A percentile compares a stretch with the other conserved stretches of the same genome.
phyloP scores from a whole-genome alignment of 73 alveolate species.

The Halteria grandinella region DNA sequence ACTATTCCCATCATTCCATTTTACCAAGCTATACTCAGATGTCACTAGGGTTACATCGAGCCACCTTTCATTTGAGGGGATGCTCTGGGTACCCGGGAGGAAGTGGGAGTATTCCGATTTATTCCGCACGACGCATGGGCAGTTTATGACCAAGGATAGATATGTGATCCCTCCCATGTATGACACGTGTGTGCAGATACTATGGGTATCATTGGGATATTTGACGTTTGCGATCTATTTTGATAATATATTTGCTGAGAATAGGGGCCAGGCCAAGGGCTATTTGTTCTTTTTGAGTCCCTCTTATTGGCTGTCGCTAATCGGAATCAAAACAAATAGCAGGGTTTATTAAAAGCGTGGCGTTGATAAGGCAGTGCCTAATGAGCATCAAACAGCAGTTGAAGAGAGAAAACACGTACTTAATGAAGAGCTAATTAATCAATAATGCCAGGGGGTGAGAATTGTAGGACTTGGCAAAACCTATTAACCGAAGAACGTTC shows the following conservation, averaged over 20 bases:
- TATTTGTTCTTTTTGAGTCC: constrained; percentile 45
- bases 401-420: background rate
- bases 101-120: constrained; percentile 13
- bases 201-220: background rate
- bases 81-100: constrained; percentile 46
- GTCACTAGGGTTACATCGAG: constrained; percentile 12
- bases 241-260: constrained; percentile 42
- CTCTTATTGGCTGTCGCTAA: constrained; percentile 25
- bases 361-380: background rate
- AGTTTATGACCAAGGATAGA: background rate
- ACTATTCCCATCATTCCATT: constrained; percentile 32
- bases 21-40: background rate
- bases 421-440: too few species aligned
- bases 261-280: constrained; percentile 37
- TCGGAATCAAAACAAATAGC: background rate
- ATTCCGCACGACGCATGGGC: background rate
- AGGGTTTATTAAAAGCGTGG: background rate
- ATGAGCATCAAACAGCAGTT: background rate
- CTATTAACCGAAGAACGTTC: too few species aligned
- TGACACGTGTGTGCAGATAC: background rate
- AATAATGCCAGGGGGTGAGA: too few species aligned
- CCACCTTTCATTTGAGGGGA: constrained; percentile 26
- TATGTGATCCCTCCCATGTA: constrained; percentile 15
- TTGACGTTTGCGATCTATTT: constrained; percentile 16
- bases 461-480: too few species aligned